Evolutionary conservation across 352 stramenopile genomes (phyloP).

Genomic region (Elongisporangium anandrum): DNA sequence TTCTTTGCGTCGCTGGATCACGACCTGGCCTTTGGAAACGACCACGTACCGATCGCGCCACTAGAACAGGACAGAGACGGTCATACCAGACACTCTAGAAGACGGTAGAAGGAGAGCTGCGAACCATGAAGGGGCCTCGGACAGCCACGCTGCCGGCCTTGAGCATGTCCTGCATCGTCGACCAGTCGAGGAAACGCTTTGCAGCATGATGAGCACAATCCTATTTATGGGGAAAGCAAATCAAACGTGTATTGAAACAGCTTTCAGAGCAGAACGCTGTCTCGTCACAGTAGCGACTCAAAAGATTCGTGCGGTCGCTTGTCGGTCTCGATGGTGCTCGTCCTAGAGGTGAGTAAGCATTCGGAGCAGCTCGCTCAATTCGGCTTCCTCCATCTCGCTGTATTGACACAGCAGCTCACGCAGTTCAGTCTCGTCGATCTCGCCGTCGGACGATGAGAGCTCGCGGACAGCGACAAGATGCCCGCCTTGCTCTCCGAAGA

Average conservation of each 20-base stretch:
- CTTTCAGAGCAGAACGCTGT: too few relatives aligned
- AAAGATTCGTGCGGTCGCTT: too few relatives aligned
- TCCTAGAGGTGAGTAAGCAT: too few relatives aligned
- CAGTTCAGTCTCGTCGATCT: too few relatives aligned
- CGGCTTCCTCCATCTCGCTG: too few relatives aligned
- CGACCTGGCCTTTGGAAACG: slow-evolving; percentile 40
- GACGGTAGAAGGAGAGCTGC: neutral
- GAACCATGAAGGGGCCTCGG: slow-evolving; percentile 62
- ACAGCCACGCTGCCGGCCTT: slow-evolving; percentile 61
- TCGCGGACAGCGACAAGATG: too few relatives aligned
- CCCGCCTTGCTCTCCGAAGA: too few relatives aligned
- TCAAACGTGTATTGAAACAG: neutral
- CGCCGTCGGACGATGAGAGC: too few relatives aligned
- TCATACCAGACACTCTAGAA: neutral
- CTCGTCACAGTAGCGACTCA: too few relatives aligned
- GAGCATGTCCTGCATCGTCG: slow-evolving; percentile 5
- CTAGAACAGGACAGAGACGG: slow-evolving; percentile 15
- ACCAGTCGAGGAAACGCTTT: neutral
- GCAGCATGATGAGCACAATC: neutral
- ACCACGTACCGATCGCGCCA: slow-evolving; percentile 67
- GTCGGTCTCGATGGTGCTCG: too few relatives aligned
- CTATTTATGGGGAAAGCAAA: neutral
- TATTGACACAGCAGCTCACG: too few relatives aligned
- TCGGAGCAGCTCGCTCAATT: too few relatives aligned
- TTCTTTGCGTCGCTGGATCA: slow-evolving; percentile 39